Evolutionary conservation across 2,329 filamentous ascomycete genomes (phyloP), one percentile per base, ranked within the genome.

Genomic region (Fusarium xylarioides): DNA sequence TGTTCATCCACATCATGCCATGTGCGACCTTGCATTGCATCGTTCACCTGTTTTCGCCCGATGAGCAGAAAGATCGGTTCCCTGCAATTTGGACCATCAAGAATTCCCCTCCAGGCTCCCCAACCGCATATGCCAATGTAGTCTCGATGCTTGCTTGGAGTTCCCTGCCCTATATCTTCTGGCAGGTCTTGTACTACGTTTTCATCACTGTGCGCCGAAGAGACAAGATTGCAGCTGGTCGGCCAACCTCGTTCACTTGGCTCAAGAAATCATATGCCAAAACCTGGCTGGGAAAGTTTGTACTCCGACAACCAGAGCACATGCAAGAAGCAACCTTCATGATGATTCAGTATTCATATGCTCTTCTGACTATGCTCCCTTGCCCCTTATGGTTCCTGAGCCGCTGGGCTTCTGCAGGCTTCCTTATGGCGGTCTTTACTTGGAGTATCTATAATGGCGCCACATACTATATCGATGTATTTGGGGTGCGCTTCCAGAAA

Each of bases 1-100:
- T 99, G n/a, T 99, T 99, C 84, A 98, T 99, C 76, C 96, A 99
- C 82, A 97, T 99, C 78, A 99, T 99, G 95, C 96, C 96, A 2
- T 97, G 95, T 74, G 95, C 93, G 11, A 94, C 95, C 3, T 88
- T 99, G 18, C 96, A 99, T 82, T 97, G 94, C 79, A 87, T 99
- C 19, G 93, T 97, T 21, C 96, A 99, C 80, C 86, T 98, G 26
- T 86, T 95, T 18, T 83, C 92, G 1, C 82, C 89, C 2, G 89
- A 90, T 28, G 81, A 88, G 46, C 92, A 97, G 78, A 85, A 87
- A 72, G 82, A 85, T 32, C 90, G 91, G 26, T 98, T 97, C 80
- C 95, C 95, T 2, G 95, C 95, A 18, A 90, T 97, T 73, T 95
- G 93, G 84, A 88, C 89, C 35, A 94, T 99, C 83, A 95, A 93